phyloP scores from a whole-genome alignment of 352 stramenopile species.

The Phytophthora syringae region DNA sequence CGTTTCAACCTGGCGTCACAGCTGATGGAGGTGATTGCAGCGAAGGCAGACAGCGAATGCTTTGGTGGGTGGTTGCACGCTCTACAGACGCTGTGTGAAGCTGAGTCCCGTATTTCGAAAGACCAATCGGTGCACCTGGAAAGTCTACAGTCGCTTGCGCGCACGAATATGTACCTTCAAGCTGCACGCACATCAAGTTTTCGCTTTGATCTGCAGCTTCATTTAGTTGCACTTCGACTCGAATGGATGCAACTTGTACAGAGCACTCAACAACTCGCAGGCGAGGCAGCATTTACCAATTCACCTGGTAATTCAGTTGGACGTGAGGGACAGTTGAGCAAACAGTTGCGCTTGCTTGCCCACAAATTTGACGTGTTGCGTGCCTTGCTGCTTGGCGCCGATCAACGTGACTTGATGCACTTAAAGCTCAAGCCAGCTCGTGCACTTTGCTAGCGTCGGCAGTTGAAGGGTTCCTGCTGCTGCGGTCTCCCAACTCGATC shows the following conservation, averaged over 20 bases:
- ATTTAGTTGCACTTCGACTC: conserved; percentile 43
- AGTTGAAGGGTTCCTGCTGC: conserved; percentile 45
- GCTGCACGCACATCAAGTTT: conserved; percentile 43
- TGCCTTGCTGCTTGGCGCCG: conserved; percentile 36
- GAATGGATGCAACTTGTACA: conserved; percentile 53
- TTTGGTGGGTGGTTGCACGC: conserved; percentile 58
- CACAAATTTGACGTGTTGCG: conserved; percentile 37
- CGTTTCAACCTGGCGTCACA: conserved; percentile 33
- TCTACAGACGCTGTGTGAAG: conserved; percentile 40
- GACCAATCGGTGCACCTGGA: conserved; percentile 34
- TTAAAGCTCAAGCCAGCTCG: conserved; percentile 32
- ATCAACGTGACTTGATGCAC: conserved; percentile 30
- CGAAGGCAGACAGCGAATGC: conserved; percentile 41
- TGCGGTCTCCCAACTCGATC: conserved; percentile 29
- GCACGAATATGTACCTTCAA: conserved; percentile 41
- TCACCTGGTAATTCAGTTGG: conserved; percentile 19
- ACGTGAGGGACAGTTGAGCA: conserved; percentile 31
- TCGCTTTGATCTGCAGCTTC: conserved; percentile 53
- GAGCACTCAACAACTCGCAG: conserved; percentile 51
- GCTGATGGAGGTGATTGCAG: conserved; percentile 34
- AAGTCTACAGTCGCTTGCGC: conserved; percentile 34
- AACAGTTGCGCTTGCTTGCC: conserved; percentile 32
- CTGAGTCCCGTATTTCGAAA: conserved; percentile 35
- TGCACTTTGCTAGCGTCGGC: conserved; percentile 39
- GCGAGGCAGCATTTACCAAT: conserved; percentile 49